These are phyloP conservation scores for Nitzschia sp. DNA, from an alignment of 108 stramenopile genomes.

Conservation along the genomic window DNA sequence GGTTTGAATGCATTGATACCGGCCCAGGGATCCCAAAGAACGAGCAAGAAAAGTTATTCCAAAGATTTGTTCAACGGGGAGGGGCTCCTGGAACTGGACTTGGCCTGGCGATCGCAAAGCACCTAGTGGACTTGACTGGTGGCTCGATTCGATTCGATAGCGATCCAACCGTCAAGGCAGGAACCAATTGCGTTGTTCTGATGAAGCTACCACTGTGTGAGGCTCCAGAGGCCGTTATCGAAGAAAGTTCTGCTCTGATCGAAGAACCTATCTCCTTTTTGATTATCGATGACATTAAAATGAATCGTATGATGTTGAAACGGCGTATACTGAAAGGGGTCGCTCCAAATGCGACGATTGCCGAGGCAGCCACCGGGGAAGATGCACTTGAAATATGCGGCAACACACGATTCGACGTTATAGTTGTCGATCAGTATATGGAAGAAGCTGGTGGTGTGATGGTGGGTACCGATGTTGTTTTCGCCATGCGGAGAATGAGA, in stretches of 20 bases:
- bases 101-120: conserved; percentile 76
- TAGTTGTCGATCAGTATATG: conserved; percentile 78
- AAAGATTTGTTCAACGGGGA: conserved; percentile 74
- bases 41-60: conserved; percentile 69
- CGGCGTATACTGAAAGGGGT: conserved; percentile 52
- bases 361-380: conserved; percentile 65
- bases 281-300: conserved; percentile 69
- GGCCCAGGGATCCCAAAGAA: conserved; percentile 79
- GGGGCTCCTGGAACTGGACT: conserved; percentile 74
- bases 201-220: conserved; percentile 52
- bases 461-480: conserved; percentile 70
- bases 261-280: conserved; percentile 44
- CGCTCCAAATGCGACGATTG: conserved; percentile 57
- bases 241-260: conserved; percentile 30
- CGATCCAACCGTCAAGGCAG: conserved; percentile 55
- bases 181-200: conserved; percentile 60
- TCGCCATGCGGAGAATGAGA: conserved; percentile 62
- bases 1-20: conserved; percentile 63
- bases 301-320: conserved; percentile 66
- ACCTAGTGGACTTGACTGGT: conserved; percentile 58
- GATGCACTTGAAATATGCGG: conserved; percentile 59
- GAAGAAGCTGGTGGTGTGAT: conserved; percentile 63
- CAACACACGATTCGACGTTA: conserved; percentile 49
- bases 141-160: conserved; percentile 61
- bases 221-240: conserved; percentile 27